Percentiles rank a stretch among this genome's conserved stretches.
Evolutionary conservation across 2,329 filamentous ascomycete species (phyloP).

Genomic region (Epichloe bromicola): DNA sequence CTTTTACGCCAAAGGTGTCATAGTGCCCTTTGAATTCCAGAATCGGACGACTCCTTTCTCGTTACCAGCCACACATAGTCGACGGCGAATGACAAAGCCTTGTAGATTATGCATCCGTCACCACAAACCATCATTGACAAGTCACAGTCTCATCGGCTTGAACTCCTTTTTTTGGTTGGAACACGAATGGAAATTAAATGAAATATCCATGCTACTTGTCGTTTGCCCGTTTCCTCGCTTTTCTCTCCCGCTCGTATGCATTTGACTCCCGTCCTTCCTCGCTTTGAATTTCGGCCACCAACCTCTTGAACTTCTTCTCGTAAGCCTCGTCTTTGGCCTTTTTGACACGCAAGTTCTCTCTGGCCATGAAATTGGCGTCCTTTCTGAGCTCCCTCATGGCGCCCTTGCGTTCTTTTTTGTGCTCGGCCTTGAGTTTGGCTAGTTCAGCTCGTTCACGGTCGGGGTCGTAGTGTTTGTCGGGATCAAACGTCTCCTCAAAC

Average conservation of each 20-base stretch:
- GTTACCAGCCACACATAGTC: no score
- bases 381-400: conserved; percentile 89
- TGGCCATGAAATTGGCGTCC: conserved; percentile 85
- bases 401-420: conserved; percentile 91
- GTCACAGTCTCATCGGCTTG: no score
- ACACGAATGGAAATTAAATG: not conserved
- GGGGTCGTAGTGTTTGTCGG: conserved; percentile 92
- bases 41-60: no score
- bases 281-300: conserved; percentile 90
- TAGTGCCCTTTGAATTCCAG: no score
- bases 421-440: conserved; percentile 74
- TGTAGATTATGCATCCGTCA: not conserved
- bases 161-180: no score
- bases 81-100: no score
- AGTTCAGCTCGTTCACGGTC: conserved; percentile 79
- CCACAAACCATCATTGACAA: not conserved
- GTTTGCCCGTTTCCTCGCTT: conserved; percentile 54
- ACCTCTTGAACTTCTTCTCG: conserved; percentile 86
- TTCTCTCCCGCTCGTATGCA: conserved; percentile 77
- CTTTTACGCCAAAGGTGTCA: no score
- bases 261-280: conserved; percentile 82
- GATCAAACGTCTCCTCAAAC: conserved; percentile 92
- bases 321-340: conserved; percentile 87
- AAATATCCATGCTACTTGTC: conserved; percentile 20
- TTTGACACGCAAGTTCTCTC: conserved; percentile 83